A percentile compares a stretch with the other conserved stretches of the same genome.
These are phyloP conservation scores for Beauveria australis DNA, from an alignment of 2,329 filamentous ascomycete genomes.

Conservation along the genomic window DNA sequence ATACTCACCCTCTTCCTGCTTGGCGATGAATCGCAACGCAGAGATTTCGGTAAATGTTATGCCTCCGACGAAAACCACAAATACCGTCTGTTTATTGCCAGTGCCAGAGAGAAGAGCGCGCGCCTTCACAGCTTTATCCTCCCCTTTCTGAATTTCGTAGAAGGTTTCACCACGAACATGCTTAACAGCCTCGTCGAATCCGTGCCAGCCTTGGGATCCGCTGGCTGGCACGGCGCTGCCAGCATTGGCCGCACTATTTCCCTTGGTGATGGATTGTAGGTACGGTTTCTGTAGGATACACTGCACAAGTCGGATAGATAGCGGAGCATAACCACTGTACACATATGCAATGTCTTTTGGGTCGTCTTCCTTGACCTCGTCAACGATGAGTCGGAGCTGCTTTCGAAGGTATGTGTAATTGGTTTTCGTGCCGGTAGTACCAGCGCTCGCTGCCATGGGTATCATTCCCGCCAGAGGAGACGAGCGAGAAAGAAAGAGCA, in stretches of 20 bases:
- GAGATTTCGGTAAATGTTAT: slow-evolving; percentile 96
- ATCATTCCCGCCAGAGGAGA: slow-evolving; percentile 76
- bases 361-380: slow-evolving; percentile 92
- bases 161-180: slow-evolving; percentile 83
- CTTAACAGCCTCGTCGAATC: slow-evolving; percentile 87
- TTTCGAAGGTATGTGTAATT: slow-evolving; percentile 88
- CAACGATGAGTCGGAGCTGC: slow-evolving; percentile 78
- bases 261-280: slow-evolving; percentile 61
- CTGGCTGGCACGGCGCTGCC: slow-evolving; percentile 34
- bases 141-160: slow-evolving; percentile 83
- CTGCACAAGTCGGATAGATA: slow-evolving; percentile 86
- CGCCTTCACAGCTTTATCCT: slow-evolving; percentile 86
- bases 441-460: slow-evolving; percentile 54
- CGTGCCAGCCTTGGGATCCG: slow-evolving; percentile 74
- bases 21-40: slow-evolving; percentile 80
- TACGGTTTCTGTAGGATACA: slow-evolving; percentile 88
- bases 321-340: slow-evolving; percentile 91
- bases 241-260: slow-evolving; percentile 35
- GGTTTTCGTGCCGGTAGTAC: slow-evolving; percentile 60
- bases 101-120: slow-evolving; percentile 75
- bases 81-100: slow-evolving; percentile 71
- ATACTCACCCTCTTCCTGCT: slow-evolving; percentile 62
- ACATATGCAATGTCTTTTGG: slow-evolving; percentile 96
- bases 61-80: slow-evolving; percentile 96
- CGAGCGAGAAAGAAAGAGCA: slow-evolving; percentile 70